Evolutionary conservation across 139 green algal species (phyloP).

Genomic region (Chlorella sp.): DNA sequence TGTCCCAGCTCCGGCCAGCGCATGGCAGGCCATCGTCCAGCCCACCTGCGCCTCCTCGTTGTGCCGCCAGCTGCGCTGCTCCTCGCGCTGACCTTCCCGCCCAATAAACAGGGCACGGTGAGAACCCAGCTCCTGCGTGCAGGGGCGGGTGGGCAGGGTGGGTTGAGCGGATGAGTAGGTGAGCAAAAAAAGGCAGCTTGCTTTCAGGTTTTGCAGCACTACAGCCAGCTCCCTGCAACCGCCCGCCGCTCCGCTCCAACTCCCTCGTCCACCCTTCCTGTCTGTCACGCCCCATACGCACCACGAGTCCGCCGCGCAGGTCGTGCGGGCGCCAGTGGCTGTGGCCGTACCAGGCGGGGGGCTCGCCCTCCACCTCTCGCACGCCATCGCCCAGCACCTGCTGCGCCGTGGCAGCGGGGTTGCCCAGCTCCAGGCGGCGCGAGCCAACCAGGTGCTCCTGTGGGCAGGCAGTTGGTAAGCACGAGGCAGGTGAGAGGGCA

Average conservation of each 20-base stretch:
- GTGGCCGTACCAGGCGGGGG: conserved; percentile 45
- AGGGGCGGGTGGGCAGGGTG: no score
- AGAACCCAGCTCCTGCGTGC: background rate
- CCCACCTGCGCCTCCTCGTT: conserved; percentile 51
- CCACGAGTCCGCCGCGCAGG: conserved; percentile 10
- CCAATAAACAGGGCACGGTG: conserved; percentile 22
- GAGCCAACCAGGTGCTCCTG: conserved; percentile 35
- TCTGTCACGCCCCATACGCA: no score
- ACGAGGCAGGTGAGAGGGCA: no score
- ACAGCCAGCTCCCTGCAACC: no score
- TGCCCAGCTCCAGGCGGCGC: background rate
- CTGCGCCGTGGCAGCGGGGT: background rate
- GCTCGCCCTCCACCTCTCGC: conserved; percentile 68
- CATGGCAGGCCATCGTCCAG: no score
- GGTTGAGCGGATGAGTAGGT: no score
- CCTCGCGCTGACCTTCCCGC: background rate
- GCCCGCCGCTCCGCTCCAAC: no score
- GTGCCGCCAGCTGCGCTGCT: conserved; percentile 47
- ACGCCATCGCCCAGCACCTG: conserved; percentile 64
- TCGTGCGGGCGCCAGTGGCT: conserved; percentile 6
- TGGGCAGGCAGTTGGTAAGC: no score
- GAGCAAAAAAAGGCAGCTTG: no score
- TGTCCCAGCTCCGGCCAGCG: no score
- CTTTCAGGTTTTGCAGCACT: no score
- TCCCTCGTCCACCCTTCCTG: no score